Percentiles rank a stretch among this genome's conserved stretches.
phyloP scores from a whole-genome alignment of 176 grass and related monocot species.

The Oryza nivara region DNA sequence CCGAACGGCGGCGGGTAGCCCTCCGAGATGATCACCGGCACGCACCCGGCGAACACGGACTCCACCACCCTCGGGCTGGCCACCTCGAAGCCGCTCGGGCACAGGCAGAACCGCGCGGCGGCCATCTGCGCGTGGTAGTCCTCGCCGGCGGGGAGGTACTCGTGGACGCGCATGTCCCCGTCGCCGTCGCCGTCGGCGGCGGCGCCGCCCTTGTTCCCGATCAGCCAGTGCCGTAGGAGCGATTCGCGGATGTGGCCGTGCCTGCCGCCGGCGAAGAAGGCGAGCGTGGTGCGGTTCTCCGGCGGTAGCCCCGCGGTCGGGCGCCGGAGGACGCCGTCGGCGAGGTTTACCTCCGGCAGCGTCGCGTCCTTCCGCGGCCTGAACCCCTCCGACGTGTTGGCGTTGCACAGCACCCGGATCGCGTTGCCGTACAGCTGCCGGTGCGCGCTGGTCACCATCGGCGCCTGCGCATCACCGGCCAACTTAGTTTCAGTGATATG shows the following conservation, averaged over 20 bases:
- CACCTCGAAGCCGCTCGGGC: conserved; percentile 89
- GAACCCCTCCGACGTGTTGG: conserved; percentile 91
- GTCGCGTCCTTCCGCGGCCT: conserved; percentile 72
- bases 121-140: conserved; percentile 75
- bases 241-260: conserved; percentile 67
- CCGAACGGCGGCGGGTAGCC: conserved; percentile 75
- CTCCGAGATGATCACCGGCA: conserved; percentile 76
- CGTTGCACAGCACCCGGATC: conserved; percentile 85
- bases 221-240: conserved; percentile 60
- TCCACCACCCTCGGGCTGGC: conserved; percentile 85
- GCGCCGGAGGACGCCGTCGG: conserved; percentile 59
- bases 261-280: conserved; percentile 76
- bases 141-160: conserved; percentile 67
- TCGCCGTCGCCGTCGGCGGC: no score
- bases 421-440: conserved; percentile 66
- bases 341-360: conserved; percentile 80
- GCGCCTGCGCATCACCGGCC: conserved; percentile 45
- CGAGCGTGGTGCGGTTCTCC: conserved; percentile 55
- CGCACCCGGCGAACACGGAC: conserved; percentile 67
- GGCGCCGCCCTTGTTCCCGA: neutral
- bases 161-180: conserved; percentile 47
- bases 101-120: conserved; percentile 77
- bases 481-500: neutral
- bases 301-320: conserved; percentile 30
- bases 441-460: conserved; percentile 57